Conservation (phyloP, 2,329 filamentous ascomycete species). For the Cadophora luteo-olivacea region DNA sequence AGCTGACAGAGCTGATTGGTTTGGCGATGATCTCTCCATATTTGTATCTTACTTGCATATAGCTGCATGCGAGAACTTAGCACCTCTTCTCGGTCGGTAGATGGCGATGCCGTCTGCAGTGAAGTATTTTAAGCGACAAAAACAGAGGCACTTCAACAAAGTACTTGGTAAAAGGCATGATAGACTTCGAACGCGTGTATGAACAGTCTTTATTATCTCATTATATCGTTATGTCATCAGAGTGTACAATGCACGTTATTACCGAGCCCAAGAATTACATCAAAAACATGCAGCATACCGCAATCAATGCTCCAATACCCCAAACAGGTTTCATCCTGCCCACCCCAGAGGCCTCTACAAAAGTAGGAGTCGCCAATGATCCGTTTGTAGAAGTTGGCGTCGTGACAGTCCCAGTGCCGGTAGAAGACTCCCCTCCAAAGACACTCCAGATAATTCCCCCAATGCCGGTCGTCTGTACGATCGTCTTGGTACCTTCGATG, state of each 20-base stretch:
- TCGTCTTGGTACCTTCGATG: slow-evolving; percentile 2
- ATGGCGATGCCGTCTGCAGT: not conserved
- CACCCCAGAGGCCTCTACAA: slow-evolving; percentile 50
- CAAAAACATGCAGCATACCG: not conserved
- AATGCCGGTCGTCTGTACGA: not conserved
- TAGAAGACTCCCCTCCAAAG: slow-evolving; percentile 46
- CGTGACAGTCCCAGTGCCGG: slow-evolving; percentile 36
- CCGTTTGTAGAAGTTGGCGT: slow-evolving; percentile 58
- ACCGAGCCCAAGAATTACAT: not conserved
- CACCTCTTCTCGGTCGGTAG: not conserved
- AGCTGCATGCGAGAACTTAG: not conserved
- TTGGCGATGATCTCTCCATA: no score
- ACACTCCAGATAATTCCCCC: slow-evolving; percentile 41
- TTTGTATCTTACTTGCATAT: not conserved
- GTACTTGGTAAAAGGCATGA: not conserved
- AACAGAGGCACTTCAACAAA: not conserved
- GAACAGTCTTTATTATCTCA: not conserved
- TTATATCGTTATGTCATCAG: not conserved
- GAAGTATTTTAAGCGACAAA: not conserved
- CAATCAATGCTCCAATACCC: not conserved
- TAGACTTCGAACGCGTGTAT: no score
- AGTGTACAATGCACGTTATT: not conserved
- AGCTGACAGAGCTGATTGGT: no score
- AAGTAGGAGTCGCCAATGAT: slow-evolving; percentile 51
- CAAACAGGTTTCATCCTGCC: not conserved